phyloP scores from a whole-genome alignment of 2,329 filamentous ascomycete species.

The Metarhizium humberi region DNA sequence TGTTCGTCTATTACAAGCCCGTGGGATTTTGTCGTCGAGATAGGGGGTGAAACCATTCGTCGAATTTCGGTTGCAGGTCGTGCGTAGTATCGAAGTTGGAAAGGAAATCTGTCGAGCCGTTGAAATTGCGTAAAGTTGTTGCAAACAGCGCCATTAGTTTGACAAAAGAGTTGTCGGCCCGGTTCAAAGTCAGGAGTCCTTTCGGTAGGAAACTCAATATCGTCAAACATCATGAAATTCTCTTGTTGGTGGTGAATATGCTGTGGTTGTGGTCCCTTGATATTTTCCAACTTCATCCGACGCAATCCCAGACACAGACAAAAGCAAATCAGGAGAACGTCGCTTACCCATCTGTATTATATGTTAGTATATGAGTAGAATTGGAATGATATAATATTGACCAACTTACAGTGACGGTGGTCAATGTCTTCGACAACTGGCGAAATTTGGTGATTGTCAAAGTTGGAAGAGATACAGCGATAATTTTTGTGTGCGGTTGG shows the following conservation, averaged over 20 bases:
- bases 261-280: not conserved
- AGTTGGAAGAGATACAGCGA: constrained; percentile 27
- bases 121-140: not conserved
- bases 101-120: not conserved
- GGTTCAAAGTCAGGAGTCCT: not conserved
- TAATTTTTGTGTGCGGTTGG: constrained; percentile 33
- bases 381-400: not conserved
- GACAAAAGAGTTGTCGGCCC: not conserved
- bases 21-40: not conserved
- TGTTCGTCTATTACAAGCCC: not conserved
- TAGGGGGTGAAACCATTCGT: not conserved
- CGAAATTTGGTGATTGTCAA: constrained; percentile 30
- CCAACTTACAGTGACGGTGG: constrained; percentile 40
- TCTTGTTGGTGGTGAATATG: not conserved
- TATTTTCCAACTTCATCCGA: not conserved
- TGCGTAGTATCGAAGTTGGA: not conserved
- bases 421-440: constrained; percentile 34
- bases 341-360: constrained; percentile 51
- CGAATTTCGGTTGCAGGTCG: not conserved
- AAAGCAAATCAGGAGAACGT: constrained; percentile 13
- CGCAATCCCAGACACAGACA: not conserved
- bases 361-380: constrained; percentile 25
- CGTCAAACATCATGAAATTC: not conserved
- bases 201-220: not conserved
- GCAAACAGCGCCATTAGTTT: not conserved